Conservation (phyloP, 2,329 filamentous ascomycete species). For the Hypoxylon sp. region DNA sequence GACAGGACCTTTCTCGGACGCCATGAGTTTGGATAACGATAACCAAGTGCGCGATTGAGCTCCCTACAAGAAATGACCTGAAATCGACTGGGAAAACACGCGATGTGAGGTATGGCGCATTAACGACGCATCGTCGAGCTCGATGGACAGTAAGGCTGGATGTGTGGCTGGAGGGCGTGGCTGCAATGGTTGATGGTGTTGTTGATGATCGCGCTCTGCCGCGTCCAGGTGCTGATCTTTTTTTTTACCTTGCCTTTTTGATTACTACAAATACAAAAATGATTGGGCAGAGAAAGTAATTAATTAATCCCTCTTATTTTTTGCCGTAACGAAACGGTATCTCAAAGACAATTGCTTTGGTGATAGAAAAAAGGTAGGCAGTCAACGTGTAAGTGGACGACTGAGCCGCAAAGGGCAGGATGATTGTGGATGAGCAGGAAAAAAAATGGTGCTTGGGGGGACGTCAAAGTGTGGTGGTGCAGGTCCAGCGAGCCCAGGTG, state of each 20-base stretch:
- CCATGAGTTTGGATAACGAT: slow-evolving; percentile 57
- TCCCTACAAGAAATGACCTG: slow-evolving; percentile 43
- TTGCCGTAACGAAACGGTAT: slow-evolving; percentile 18
- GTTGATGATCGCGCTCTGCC: slow-evolving; percentile 47
- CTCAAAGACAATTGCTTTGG: slow-evolving; percentile 26
- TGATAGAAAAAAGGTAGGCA: slow-evolving; percentile 36
- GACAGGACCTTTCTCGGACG: slow-evolving; percentile 65
- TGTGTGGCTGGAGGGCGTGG: slow-evolving; percentile 54
- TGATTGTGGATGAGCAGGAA: slow-evolving; percentile 51
- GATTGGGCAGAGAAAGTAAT: slow-evolving; percentile 7
- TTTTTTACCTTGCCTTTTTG: slow-evolving; percentile 9
- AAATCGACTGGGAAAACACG: slow-evolving; percentile 41
- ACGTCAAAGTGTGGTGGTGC: slow-evolving; percentile 50
- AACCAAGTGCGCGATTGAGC: slow-evolving; percentile 42
- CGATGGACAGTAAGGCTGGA: slow-evolving; percentile 47
- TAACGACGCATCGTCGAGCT: slow-evolving; percentile 50
- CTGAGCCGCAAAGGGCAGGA: slow-evolving; percentile 50
- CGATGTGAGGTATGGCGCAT: slow-evolving; percentile 47
- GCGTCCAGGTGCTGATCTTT: slow-evolving; percentile 36
- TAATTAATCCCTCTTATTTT: slow-evolving; percentile 2
- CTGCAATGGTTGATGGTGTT: slow-evolving; percentile 49
- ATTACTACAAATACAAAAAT: slow-evolving; percentile 8
- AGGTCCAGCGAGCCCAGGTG: slow-evolving; percentile 35
- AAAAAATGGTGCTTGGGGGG: slow-evolving; percentile 49
- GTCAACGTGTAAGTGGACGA: slow-evolving; percentile 47